These are phyloP conservation scores for Sugiyamaella lignohabitans DNA, from an alignment of 805 yeast species.

Conservation along the genomic window DNA sequence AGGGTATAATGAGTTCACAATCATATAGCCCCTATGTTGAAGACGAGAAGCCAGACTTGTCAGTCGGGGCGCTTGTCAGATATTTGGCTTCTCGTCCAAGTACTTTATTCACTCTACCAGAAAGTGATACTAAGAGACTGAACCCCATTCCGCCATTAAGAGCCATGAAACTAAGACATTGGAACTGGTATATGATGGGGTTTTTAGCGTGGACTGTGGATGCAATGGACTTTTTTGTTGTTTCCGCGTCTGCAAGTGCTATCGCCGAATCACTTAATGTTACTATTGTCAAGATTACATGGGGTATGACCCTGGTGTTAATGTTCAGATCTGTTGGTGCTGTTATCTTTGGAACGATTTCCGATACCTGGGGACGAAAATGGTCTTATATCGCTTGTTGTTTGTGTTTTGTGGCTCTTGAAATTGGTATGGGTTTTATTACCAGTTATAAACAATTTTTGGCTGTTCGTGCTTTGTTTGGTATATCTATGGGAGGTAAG, in stretches of 20 bases:
- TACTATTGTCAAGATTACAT: slow-evolving; percentile 46
- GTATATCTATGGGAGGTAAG: slow-evolving; percentile 57
- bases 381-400: slow-evolving; percentile 54
- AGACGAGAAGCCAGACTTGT: slow-evolving; percentile 13
- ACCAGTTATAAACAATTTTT: slow-evolving; percentile 50
- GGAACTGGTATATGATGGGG: slow-evolving; percentile 55
- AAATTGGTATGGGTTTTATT: slow-evolving; percentile 63
- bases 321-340: slow-evolving; percentile 71
- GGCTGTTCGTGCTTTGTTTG: slow-evolving; percentile 59
- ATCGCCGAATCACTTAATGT: slow-evolving; percentile 45
- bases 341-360: slow-evolving; percentile 52
- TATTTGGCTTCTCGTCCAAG: slow-evolving; percentile 13
- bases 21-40: neutral
- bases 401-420: slow-evolving; percentile 45
- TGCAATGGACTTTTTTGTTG: slow-evolving; percentile 61
- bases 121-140: slow-evolving; percentile 20
- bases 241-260: slow-evolving; percentile 45
- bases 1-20: too few relatives aligned
- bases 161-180: slow-evolving; percentile 44
- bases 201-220: slow-evolving; percentile 63
- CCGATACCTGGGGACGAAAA: slow-evolving; percentile 58
- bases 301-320: slow-evolving; percentile 65
- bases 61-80: neutral
- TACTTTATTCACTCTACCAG: slow-evolving; percentile 13
- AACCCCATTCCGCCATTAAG: slow-evolving; percentile 58